phyloP scores from a whole-genome alignment of 768 basidiomycete species.

The Agaricus subrufescens region DNA sequence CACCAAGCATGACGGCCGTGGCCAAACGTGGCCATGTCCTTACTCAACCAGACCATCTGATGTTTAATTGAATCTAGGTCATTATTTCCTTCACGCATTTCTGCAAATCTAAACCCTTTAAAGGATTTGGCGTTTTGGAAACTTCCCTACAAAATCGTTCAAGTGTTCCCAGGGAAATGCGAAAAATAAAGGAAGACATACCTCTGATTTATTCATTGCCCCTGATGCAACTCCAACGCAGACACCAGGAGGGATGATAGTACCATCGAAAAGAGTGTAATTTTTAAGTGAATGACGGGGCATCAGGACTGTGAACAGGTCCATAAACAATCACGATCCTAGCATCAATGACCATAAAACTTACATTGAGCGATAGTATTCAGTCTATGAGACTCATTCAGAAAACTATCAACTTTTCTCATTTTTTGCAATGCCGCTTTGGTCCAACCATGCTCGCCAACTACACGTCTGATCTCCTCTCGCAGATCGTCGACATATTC shows the following conservation, averaged over 20 bases:
- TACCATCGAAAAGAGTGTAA: slow-evolving; percentile 41
- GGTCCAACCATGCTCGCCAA: slow-evolving; percentile 29
- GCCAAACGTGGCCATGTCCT: slow-evolving; percentile 24
- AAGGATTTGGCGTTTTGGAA: slow-evolving; percentile 29
- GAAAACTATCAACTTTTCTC: slow-evolving; percentile 40
- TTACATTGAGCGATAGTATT: background rate
- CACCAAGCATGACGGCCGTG: slow-evolving; percentile 26
- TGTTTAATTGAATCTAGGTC: slow-evolving; percentile 17
- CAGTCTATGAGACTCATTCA: slow-evolving; percentile 31
- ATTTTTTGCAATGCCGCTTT: slow-evolving; percentile 32
- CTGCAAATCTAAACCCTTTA: slow-evolving; percentile 33
- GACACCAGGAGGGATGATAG: slow-evolving; percentile 12
- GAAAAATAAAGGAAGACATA: background rate
- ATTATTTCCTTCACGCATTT: slow-evolving; percentile 18
- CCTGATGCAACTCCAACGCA: slow-evolving; percentile 22
- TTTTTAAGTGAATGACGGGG: slow-evolving; percentile 27
- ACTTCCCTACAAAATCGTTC: background rate
- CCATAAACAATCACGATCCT: background rate
- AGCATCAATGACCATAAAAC: background rate
- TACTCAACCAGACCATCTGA: slow-evolving; percentile 21
- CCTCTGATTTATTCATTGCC: slow-evolving; percentile 25
- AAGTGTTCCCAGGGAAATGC: background rate
- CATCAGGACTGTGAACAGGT: background rate
- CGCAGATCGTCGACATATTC: slow-evolving; percentile 29
- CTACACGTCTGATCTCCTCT: slow-evolving; percentile 34